Conservation (phyloP, 495 filamentous ascomycete genomes). For the Tuber indicum region DNA sequence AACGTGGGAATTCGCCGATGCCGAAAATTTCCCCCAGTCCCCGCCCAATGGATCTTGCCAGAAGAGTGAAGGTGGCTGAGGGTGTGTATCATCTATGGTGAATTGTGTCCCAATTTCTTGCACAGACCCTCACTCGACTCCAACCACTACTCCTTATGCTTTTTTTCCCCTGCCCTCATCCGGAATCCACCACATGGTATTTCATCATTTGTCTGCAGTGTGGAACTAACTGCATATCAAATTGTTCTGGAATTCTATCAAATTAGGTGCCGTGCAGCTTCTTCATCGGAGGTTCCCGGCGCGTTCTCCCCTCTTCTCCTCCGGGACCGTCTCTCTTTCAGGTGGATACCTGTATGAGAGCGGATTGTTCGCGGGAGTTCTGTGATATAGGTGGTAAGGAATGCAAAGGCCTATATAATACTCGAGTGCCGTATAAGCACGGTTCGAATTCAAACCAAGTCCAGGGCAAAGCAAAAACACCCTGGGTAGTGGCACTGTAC, state of each 20-base stretch:
- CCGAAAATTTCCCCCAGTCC: neutral
- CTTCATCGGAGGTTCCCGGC: neutral
- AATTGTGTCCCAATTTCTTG: neutral
- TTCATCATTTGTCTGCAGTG: neutral
- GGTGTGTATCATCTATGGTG: neutral
- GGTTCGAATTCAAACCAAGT: neutral
- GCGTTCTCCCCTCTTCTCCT: neutral
- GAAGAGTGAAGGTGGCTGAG: neutral
- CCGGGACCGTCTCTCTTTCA: neutral
- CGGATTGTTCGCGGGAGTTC: neutral
- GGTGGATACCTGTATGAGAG: neutral
- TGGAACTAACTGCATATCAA: neutral
- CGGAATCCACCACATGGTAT: neutral
- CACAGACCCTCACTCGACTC: constrained; percentile 1
- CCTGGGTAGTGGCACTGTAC: neutral
- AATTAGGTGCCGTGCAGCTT: neutral
- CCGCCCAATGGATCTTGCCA: neutral
- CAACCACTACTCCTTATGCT: neutral
- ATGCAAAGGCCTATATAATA: constrained; percentile 6
- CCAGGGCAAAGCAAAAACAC: neutral
- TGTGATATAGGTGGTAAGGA: neutral
- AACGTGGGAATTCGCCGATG: constrained; percentile 3
- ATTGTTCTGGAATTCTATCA: neutral
- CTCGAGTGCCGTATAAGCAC: neutral
- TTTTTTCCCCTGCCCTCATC: neutral